Conservation (phyloP, 2,329 filamentous ascomycete genomes). For the Diaporthe destruens region DNA sequence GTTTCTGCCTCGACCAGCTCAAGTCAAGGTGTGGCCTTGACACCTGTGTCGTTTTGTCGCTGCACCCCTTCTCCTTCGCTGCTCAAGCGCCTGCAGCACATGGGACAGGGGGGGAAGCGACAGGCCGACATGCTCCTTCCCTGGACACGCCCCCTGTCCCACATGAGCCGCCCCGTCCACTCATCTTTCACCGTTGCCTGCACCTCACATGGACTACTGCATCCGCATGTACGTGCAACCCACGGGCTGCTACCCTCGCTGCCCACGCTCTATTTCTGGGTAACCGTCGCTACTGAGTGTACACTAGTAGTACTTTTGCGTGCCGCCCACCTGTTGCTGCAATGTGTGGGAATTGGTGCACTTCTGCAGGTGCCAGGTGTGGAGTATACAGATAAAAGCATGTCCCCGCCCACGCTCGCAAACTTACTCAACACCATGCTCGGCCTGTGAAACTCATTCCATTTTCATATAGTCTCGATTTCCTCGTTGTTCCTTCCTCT, state of each 20-base stretch:
- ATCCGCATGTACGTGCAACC: slow-evolving; percentile 12
- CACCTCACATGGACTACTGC: neutral
- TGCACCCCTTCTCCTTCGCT: slow-evolving; percentile 30
- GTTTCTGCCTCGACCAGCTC: neutral
- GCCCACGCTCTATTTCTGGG: slow-evolving; percentile 40
- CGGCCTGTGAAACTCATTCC: slow-evolving; percentile 36
- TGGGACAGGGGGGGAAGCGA: slow-evolving; percentile 5
- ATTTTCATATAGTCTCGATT: slow-evolving; percentile 31
- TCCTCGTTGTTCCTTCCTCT: slow-evolving; percentile 14
- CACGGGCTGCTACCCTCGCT: slow-evolving; percentile 29
- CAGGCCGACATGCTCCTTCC: slow-evolving; percentile 33
- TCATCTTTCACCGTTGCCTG: slow-evolving; percentile 36
- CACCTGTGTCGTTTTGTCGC: slow-evolving; percentile 36
- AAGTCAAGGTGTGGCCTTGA: slow-evolving; percentile 8
- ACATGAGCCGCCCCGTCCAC: slow-evolving; percentile 38
- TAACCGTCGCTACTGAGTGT: slow-evolving; percentile 5
- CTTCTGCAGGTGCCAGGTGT: neutral
- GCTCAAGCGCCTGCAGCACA: slow-evolving; percentile 36
- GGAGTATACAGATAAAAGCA: slow-evolving; percentile 32
- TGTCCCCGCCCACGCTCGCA: slow-evolving; percentile 16
- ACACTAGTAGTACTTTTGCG: no score
- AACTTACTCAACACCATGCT: neutral
- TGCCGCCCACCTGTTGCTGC: slow-evolving; percentile 37
- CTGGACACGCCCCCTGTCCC: slow-evolving; percentile 19
- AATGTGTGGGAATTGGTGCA: slow-evolving; percentile 6